phyloP scores from a whole-genome alignment of 2,329 filamentous ascomycete species.

The Diaporthe batatas region DNA sequence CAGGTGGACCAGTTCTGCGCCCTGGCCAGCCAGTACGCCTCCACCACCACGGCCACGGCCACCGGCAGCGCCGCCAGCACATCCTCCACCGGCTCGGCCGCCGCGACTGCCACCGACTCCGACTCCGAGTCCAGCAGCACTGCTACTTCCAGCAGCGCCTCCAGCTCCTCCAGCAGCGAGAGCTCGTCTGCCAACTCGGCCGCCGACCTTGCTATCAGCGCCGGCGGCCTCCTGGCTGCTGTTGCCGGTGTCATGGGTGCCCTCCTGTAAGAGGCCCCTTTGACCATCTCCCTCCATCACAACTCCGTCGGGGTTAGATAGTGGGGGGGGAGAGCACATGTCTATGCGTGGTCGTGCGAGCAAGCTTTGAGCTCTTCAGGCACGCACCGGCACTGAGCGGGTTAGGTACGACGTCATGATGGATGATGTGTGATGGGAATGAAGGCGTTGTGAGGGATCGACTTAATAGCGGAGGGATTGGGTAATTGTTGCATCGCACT shows the following conservation, averaged over 20 bases:
- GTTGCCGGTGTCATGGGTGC: conserved; percentile 51
- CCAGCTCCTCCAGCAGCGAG: conserved; percentile 24
- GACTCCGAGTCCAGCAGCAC: conserved; percentile 36
- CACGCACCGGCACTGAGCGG: background rate
- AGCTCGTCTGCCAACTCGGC: conserved; percentile 38
- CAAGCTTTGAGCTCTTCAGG: background rate
- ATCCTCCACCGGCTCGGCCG: conserved; percentile 43
- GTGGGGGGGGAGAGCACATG: too few relatives aligned
- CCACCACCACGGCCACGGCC: conserved; percentile 45
- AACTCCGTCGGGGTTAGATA: background rate
- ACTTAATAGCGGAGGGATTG: conserved; percentile 14
- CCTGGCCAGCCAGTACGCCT: conserved; percentile 57
- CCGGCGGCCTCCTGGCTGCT: conserved; percentile 49
- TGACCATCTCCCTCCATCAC: too few relatives aligned
- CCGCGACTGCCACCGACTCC: conserved; percentile 19
- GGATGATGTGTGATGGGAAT: background rate
- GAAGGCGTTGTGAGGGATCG: conserved; percentile 12
- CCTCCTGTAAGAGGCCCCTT: conserved; percentile 45
- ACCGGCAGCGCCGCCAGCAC: conserved; percentile 43
- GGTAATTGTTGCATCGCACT: conserved; percentile 16
- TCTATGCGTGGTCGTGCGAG: background rate
- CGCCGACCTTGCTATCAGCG: conserved; percentile 45
- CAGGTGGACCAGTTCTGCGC: conserved; percentile 61
- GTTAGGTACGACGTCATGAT: conserved; percentile 17
- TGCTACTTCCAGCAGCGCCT: conserved; percentile 27